Conservation (phyloP, 345 rosid species). For the Jatropha curcas region DNA sequence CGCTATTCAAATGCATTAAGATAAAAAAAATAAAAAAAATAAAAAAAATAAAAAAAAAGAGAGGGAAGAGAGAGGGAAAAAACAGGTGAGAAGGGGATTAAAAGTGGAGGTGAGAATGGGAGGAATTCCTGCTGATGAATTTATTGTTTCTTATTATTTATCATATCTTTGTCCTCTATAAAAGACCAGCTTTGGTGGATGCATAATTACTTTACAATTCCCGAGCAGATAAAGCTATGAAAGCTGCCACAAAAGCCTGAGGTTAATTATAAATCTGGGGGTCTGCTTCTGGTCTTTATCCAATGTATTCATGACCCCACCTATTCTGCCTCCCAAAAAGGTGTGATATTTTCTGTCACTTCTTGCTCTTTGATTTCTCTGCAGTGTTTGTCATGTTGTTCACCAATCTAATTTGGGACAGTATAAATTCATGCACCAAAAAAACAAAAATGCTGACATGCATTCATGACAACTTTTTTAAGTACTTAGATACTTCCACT, state of each 20-base stretch:
- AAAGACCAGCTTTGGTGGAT: background rate
- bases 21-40: too few species aligned
- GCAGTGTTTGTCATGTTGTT: background rate
- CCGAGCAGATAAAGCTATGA: constrained; percentile 73
- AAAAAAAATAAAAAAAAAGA: too few species aligned
- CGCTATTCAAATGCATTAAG: too few species aligned
- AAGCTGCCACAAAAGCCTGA: constrained; percentile 73
- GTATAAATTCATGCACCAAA: background rate
- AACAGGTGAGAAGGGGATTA: too few species aligned
- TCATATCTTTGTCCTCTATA: too few species aligned
- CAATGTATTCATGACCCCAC: constrained; percentile 63
- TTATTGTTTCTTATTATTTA: too few species aligned
- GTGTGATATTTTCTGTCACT: constrained; percentile 37
- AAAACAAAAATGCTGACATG: background rate
- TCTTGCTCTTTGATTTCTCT: constrained; percentile 6
- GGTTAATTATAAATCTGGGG: constrained; percentile 86
- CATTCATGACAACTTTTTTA: background rate
- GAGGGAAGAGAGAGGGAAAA: too few species aligned
- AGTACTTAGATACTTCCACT: constrained; percentile 5
- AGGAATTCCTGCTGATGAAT: background rate
- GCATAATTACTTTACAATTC: constrained; percentile 10
- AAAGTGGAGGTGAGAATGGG: too few species aligned
- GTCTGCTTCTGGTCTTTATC: constrained; percentile 88
- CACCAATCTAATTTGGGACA: background rate
- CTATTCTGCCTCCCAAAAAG: constrained; percentile 79